These are phyloP conservation scores for Eucalyptus melliodora DNA, from an alignment of 345 rosid species.

Conservation along the genomic window DNA sequence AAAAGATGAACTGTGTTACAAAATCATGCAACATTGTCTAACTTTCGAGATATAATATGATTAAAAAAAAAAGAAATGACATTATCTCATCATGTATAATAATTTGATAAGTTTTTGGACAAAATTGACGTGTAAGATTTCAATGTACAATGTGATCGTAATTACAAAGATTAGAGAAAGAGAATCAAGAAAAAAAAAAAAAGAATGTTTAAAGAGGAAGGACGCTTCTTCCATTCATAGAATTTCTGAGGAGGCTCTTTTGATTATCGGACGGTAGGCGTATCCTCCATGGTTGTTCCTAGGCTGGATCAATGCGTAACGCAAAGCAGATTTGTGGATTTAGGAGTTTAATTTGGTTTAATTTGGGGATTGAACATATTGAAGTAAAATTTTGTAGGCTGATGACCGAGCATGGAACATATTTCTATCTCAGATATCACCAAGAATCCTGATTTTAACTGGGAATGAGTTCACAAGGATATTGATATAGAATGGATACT, in stretches of 20 bases:
- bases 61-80: no score
- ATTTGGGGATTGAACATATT: background rate
- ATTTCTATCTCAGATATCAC: background rate
- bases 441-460: background rate
- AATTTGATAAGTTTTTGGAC: no score
- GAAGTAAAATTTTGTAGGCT: background rate
- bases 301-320: background rate
- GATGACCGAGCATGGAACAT: background rate
- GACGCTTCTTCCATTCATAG: conserved; percentile 21
- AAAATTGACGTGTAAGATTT: no score
- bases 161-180: no score
- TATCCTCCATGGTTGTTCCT: background rate
- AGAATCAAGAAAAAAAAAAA: background rate
- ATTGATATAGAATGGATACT: background rate
- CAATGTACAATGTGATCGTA: background rate
- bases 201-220: background rate
- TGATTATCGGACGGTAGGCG: background rate
- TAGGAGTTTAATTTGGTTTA: background rate
- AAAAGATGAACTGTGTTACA: no score
- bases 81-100: no score
- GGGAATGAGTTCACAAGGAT: background rate
- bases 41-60: no score
- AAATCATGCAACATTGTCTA: no score
- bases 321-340: background rate
- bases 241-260: background rate